These are phyloP conservation scores for Fomitiporia mediterranea DNA, from an alignment of 1,284 basidiomycete genomes.

Conservation along the genomic window DNA sequence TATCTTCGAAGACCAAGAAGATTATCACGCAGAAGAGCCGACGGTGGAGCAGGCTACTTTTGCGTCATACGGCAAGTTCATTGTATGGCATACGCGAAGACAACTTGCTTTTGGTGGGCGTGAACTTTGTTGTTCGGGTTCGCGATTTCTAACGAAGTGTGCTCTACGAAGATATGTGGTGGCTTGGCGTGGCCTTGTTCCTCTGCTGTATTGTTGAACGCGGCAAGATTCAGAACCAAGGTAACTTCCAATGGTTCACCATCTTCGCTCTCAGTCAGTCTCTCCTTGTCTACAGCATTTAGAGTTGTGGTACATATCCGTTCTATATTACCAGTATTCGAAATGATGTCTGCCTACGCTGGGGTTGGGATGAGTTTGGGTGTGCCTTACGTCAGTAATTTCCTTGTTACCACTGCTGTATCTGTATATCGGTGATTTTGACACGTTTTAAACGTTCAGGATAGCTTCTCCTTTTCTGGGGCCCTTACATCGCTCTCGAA, in stretches of 20 bases:
- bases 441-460: conserved; percentile 38
- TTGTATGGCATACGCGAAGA: conserved; percentile 75
- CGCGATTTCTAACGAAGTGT: neutral
- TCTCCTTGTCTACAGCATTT: conserved; percentile 23
- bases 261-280: conserved; percentile 68
- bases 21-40: conserved; percentile 43
- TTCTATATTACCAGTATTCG: conserved; percentile 69
- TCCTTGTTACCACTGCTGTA: no score
- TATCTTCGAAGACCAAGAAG: conserved; percentile 41
- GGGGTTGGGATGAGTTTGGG: conserved; percentile 83
- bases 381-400: conserved; percentile 48
- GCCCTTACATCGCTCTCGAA: conserved; percentile 80
- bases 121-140: neutral
- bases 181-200: conserved; percentile 75
- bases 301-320: conserved; percentile 1
- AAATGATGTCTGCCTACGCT: conserved; percentile 87
- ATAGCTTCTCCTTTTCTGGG: conserved; percentile 78
- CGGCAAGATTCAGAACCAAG: conserved; percentile 48
- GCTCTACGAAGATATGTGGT: conserved; percentile 74
- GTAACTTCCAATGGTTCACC: conserved; percentile 64
- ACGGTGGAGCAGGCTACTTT: conserved; percentile 38
- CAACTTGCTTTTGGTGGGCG: conserved; percentile 65
- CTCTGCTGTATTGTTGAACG: conserved; percentile 87
- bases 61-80: conserved; percentile 70
- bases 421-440: no score